These are phyloP conservation scores for Orbilia javanica DNA, from an alignment of 2,329 filamentous ascomycete genomes.

Conservation along the genomic window DNA sequence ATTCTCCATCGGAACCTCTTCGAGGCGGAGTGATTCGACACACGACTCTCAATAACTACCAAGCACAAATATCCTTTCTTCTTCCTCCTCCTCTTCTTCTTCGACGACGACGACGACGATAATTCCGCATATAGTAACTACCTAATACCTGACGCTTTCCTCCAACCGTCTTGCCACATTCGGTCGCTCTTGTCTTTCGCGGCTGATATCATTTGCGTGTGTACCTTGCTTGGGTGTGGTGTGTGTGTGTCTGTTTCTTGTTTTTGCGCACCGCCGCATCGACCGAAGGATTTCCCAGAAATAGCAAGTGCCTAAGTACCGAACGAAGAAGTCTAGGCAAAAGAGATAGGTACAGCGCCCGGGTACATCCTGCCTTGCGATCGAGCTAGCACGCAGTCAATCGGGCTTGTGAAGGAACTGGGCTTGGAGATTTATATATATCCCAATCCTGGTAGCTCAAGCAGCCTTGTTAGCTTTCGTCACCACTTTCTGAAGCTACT, in stretches of 20 bases:
- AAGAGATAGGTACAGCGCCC: too few species aligned
- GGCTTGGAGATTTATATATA: constrained; percentile 30
- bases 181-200: constrained; percentile 18
- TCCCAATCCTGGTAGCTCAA: neutral
- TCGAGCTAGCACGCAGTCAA: neutral
- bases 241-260: neutral
- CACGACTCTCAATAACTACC: too few species aligned
- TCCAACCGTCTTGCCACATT: neutral
- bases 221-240: too few species aligned
- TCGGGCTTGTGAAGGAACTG: neutral
- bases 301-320: constrained; percentile 39
- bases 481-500: neutral
- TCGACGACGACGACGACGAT: constrained; percentile 9
- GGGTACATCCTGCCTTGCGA: neutral
- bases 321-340: constrained; percentile 12
- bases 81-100: too few species aligned
- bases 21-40: constrained; percentile 11
- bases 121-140: neutral
- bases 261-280: constrained; percentile 17
- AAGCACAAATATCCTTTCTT: too few species aligned
- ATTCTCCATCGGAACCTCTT: neutral
- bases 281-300: neutral
- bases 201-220: constrained; percentile 8
- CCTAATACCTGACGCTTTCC: neutral
- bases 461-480: constrained; percentile 1